Conservation (phyloP, 306 rosid species). For the Echinosophora koreensis region DNA sequence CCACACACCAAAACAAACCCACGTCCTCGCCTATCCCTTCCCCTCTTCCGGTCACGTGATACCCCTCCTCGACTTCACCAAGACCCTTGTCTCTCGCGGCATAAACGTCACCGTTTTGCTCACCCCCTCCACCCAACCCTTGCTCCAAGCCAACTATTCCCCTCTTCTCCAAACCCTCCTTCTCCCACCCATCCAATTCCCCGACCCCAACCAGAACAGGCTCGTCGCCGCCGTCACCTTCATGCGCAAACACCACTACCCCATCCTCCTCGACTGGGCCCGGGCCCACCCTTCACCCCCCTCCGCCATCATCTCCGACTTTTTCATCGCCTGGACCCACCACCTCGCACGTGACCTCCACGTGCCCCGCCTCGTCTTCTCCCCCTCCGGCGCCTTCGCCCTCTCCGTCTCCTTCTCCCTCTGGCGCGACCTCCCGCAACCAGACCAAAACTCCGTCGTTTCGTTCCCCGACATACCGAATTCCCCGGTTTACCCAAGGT, state of each 20-base stretch:
- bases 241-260: conserved; percentile 54
- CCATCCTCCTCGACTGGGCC: conserved; percentile 49
- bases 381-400: conserved; percentile 53
- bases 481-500: conserved; percentile 56
- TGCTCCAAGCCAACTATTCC: conserved; percentile 40
- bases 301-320: conserved; percentile 56
- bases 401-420: conserved; percentile 13
- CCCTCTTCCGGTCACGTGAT: conserved; percentile 61
- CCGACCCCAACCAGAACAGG: conserved; percentile 12
- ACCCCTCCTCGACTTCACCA: conserved; percentile 51
- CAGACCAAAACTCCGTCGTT: conserved; percentile 8
- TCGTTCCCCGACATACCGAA: conserved; percentile 52
- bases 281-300: conserved; percentile 44
- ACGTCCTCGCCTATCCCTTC: conserved; percentile 52
- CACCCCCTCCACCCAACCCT: conserved; percentile 38
- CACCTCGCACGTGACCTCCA: conserved; percentile 51
- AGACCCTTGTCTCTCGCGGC: conserved; percentile 47
- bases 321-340: conserved; percentile 67
- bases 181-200: conserved; percentile 33
- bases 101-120: conserved; percentile 55
- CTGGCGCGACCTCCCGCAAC: conserved; percentile 38
- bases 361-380: conserved; percentile 53
- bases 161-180: conserved; percentile 52
- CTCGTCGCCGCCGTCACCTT: background rate
- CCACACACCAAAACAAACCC: conserved; percentile 14